Base-by-base conservation (phyloP, 345 rosid genomes). In the Moricandia arvensis region DNA sequence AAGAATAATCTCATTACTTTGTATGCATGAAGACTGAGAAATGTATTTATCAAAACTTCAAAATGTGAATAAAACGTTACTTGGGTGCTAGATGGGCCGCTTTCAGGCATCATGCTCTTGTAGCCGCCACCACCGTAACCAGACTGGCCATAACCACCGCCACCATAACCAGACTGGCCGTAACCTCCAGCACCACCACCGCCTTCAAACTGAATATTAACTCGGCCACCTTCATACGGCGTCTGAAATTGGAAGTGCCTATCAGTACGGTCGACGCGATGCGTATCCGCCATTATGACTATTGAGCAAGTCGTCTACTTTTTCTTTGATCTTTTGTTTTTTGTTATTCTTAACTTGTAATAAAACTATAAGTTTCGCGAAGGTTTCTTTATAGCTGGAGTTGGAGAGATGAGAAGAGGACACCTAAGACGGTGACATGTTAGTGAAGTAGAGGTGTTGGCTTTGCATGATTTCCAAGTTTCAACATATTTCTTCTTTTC, bases 391-490 rank as follows among this genome's bases (percentile, higher is more conserved):
- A 78, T 72, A 78, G 73, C 33, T 2, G 18, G 31, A 47, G 58
- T 67, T 49, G 30, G 53, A 57, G 81, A 30, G 73, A 72, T 51
- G 69, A 72, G 59, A 72, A 72, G 69, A 21, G 26, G 81, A 78
- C 81, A 78, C 77, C 16, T 78, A 67, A 72, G 73, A 72, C 21
- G 69, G 69, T 78, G 81, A 72, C 77, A 78, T 78, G 81, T 76
- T 63, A 63, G 49, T 53, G 51, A 7, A 63, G 70, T 72, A 66
- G 77, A 78, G 81, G 77, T 78, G 77, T n/a, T 72, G 65, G 81
- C 69, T 78, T 67, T 78, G 81, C 81, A 78, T 78, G 81, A 72
- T 78, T 72, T 72, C 73, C 81, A 78, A 59, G 81, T 78, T 78
- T 78, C 81, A 78, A 26, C 15, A 2, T 66, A 21, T 58, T 43